These are phyloP conservation scores for Metroxylon sagu DNA, from an alignment of 176 grass and related monocot genomes.

Conservation along the genomic window DNA sequence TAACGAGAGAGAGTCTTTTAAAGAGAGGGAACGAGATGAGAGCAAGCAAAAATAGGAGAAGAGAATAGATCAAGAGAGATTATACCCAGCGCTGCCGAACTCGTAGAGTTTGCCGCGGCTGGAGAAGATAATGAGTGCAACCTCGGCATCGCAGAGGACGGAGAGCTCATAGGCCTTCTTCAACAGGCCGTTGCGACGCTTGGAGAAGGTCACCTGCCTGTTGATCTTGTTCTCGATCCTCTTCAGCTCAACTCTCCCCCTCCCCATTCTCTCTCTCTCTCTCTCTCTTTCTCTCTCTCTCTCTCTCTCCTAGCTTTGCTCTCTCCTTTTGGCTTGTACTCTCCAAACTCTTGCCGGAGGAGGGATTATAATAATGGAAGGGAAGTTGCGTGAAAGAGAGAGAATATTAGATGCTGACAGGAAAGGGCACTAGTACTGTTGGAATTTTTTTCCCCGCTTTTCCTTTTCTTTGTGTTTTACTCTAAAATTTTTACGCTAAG, in stretches of 20 bases:
- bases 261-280: slow-evolving; percentile 39
- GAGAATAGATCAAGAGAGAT: neutral
- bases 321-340: too few relatives aligned
- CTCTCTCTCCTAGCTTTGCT: too few relatives aligned
- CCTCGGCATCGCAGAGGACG: slow-evolving; percentile 89
- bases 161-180: slow-evolving; percentile 97
- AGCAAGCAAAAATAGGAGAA: neutral
- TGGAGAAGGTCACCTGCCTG: slow-evolving; percentile 95
- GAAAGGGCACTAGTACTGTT: too few relatives aligned
- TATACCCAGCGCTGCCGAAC: slow-evolving; percentile 70
- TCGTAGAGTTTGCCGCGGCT: slow-evolving; percentile 90
- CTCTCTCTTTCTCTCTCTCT: neutral
- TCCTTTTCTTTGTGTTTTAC: too few relatives aligned
- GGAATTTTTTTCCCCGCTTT: too few relatives aligned
- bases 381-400: too few relatives aligned
- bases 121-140: slow-evolving; percentile 96
- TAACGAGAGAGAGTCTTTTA: neutral
- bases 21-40: too few relatives aligned
- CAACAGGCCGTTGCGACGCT: slow-evolving; percentile 81
- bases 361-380: too few relatives aligned
- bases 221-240: slow-evolving; percentile 97
- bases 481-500: too few relatives aligned
- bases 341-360: too few relatives aligned
- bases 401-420: too few relatives aligned
- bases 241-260: slow-evolving; percentile 88